Conservation (phyloP, 805 yeast genomes). For the Starmerella powellii region DNA sequence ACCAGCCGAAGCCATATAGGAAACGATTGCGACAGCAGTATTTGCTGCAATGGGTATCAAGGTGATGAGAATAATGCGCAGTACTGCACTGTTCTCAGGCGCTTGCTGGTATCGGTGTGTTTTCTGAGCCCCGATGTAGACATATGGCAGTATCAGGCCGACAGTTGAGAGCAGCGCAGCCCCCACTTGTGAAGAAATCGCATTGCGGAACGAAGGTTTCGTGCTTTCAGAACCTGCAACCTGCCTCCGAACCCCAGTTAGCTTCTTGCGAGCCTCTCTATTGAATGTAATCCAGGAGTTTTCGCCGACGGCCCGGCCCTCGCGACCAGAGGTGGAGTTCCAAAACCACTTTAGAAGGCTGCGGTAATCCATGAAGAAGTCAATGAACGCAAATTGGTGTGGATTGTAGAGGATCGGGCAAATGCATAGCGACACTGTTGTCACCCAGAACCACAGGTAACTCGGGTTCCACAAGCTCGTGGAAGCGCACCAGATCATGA, state of each 20-base stretch:
- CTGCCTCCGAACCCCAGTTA: constrained; percentile 68
- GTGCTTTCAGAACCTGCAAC: constrained; percentile 35
- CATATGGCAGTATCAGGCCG: constrained; percentile 47
- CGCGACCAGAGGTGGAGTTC: constrained; percentile 13
- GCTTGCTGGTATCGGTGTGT: constrained; percentile 40
- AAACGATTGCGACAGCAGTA: constrained; percentile 19
- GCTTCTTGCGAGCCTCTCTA: constrained; percentile 56
- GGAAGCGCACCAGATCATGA: constrained; percentile 46
- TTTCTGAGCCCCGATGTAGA: constrained; percentile 62
- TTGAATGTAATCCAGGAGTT: constrained; percentile 57
- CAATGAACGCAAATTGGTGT: constrained; percentile 82
- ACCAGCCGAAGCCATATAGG: constrained; percentile 19
- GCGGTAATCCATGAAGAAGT: constrained; percentile 80
- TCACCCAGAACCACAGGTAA: constrained; percentile 87
- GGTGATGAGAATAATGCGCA: constrained; percentile 38
- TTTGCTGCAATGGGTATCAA: constrained; percentile 21
- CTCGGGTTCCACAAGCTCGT: constrained; percentile 68
- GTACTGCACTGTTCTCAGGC: constrained; percentile 32
- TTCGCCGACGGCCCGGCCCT: constrained; percentile 28
- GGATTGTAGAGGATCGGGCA: constrained; percentile 89
- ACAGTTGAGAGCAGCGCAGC: constrained; percentile 47
- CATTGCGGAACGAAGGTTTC: constrained; percentile 58
- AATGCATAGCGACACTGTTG: constrained; percentile 65
- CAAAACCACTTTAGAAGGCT: constrained; percentile 63
- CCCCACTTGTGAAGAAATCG: constrained; percentile 55